phyloP scores from a whole-genome alignment of 1,284 basidiomycete genomes.

The Ganoderma lucidum region DNA sequence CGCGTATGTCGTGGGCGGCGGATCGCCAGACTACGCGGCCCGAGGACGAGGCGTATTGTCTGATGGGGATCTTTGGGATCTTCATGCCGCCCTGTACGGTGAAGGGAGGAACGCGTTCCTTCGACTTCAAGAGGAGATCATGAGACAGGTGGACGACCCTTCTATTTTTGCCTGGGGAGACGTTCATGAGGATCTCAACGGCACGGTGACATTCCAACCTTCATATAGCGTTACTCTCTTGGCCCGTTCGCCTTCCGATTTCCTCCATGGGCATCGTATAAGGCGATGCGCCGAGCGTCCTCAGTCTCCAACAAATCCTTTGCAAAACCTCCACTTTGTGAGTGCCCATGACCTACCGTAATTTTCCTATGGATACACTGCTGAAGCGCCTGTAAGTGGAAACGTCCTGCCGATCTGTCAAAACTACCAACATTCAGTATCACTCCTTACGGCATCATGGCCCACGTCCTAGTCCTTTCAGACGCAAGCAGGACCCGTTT shows the following conservation, averaged over 20 bases:
- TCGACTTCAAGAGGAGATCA: background rate
- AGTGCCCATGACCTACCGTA: background rate
- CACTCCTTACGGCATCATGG: background rate
- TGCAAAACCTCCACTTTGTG: background rate
- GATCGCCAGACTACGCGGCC: constrained; percentile 1
- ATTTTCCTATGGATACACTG: too few relatives aligned
- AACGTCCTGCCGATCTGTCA: background rate
- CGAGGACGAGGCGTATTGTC: constrained; percentile 9
- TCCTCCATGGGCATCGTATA: background rate
- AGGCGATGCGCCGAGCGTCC: too few relatives aligned
- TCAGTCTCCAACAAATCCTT: background rate
- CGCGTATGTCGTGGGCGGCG: constrained; percentile 6
- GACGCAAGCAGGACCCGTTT: background rate
- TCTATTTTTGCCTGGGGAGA: background rate
- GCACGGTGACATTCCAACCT: too few relatives aligned
- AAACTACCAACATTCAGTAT: background rate
- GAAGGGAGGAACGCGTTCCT: constrained; percentile 1
- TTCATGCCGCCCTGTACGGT: background rate
- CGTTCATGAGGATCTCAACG: too few relatives aligned
- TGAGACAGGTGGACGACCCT: background rate
- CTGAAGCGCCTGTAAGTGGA: background rate
- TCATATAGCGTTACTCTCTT: background rate
- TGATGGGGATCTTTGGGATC: constrained; percentile 6
- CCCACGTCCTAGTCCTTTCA: background rate
- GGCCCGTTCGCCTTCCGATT: background rate